Evolutionary conservation across 2,329 filamentous ascomycete species (phyloP), one percentile per base, ranked within the genome.

Genomic region (Anisogramma anomala): DNA sequence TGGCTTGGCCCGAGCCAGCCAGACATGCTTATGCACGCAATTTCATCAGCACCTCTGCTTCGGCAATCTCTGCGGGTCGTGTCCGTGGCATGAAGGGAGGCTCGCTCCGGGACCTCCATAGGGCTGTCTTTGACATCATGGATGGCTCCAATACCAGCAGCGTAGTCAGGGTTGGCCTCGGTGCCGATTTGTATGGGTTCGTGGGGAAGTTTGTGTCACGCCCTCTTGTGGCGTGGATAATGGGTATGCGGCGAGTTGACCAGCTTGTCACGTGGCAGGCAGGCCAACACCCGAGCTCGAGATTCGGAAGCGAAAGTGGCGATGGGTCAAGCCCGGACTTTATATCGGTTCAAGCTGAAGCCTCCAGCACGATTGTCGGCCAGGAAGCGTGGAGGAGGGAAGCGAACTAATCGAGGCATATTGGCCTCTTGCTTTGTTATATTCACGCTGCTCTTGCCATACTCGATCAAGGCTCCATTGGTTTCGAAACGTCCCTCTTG

Each of bases 61-160:
- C 71, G 19, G 69, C 70, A 42, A 72, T 77, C 50, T 69, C 71
- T 36, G 68, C 72, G 3, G 68, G 70, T 7, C 68, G 71, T 39
- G 68, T 72, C 59, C 73, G 70, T 50, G 79, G 71, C 10, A 63
- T 74, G 44, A 74, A 72, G 36, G 83, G 84, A 27, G 87, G 79
- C 47, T 79, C 82, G 3, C 68, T 94, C 33, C 72, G 84, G 23
- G 79, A 83, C 48, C 70, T 98, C 41, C 84, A 96, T 61, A 81
- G 86, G 55, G 79, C 84, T 2, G 81, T 98, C 8, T 93, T 95
- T 57, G 89, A 96, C 57, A 84, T 91, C 25, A 74, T 96, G 41
- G 80, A 84, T 49, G 72, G 76, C 32, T 73, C 69, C 14, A 67
- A 73, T 50, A 73, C 71, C 19, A 68, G 66, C 34, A 67, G 74